These are phyloP conservation scores for Alternaria ethzedia DNA, from an alignment of 2,329 filamentous ascomycete species.

Conservation along the genomic window DNA sequence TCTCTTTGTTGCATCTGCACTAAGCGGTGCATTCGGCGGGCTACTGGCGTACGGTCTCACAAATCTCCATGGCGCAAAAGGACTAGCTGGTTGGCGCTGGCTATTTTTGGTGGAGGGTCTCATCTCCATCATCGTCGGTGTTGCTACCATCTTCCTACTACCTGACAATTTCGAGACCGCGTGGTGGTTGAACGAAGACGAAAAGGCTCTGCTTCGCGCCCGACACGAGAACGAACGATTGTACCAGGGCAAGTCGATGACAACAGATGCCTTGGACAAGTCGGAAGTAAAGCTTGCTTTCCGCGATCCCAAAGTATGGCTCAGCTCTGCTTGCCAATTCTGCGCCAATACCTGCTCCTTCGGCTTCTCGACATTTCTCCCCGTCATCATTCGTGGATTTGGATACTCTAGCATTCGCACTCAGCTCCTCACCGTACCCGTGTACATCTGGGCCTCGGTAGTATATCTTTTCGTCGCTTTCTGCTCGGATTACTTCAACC, in stretches of 20 bases:
- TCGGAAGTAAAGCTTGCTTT: slow-evolving; percentile 83
- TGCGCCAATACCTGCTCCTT: slow-evolving; percentile 21
- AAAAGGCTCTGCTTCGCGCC: slow-evolving; percentile 58
- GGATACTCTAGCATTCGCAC: slow-evolving; percentile 27
- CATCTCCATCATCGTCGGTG: slow-evolving; percentile 57
- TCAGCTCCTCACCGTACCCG: slow-evolving; percentile 35
- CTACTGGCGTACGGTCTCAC: slow-evolving; percentile 54
- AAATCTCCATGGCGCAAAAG: slow-evolving; percentile 13
- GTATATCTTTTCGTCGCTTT: slow-evolving; percentile 31
- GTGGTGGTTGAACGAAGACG: slow-evolving; percentile 57
- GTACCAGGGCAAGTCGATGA: slow-evolving; percentile 61
- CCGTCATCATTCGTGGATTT: slow-evolving; percentile 31
- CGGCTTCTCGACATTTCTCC: slow-evolving; percentile 28
- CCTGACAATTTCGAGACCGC: slow-evolving; percentile 56
- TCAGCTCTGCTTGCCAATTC: slow-evolving; percentile 59
- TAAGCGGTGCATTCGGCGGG: slow-evolving; percentile 63
- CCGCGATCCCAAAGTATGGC: slow-evolving; percentile 61
- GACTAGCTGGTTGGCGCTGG: slow-evolving; percentile 23
- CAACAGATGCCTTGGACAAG: slow-evolving; percentile 90
- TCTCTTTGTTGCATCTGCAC: slow-evolving; percentile 58
- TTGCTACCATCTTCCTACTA: slow-evolving; percentile 57
- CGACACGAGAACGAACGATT: slow-evolving; percentile 53
- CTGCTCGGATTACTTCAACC: slow-evolving; percentile 24
- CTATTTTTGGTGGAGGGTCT: slow-evolving; percentile 67
- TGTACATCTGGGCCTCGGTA: slow-evolving; percentile 28